Evolutionary conservation across 2,329 filamentous ascomycete species (phyloP).

Genomic region (Colletotrichum sp.): DNA sequence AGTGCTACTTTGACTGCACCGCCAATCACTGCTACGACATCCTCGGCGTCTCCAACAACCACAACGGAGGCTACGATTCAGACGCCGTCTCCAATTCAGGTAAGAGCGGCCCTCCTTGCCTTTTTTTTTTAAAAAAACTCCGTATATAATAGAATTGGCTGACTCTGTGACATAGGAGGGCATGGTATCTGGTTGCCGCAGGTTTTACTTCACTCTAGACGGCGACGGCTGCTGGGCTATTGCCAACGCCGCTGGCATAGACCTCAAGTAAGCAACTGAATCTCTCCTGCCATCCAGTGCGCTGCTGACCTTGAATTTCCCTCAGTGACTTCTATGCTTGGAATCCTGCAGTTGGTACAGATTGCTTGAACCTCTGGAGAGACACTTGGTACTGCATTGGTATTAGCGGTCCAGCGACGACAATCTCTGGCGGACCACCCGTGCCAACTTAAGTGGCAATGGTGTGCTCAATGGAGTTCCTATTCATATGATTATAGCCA

Average conservation of each 20-base stretch:
- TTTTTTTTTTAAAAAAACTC: accelerated
- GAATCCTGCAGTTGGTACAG: neutral
- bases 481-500: neutral
- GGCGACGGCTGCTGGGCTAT: conserved; percentile 12
- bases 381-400: neutral
- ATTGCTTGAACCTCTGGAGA: neutral
- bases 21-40: neutral
- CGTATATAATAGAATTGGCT: accelerated
- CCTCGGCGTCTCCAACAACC: neutral
- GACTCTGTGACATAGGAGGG: neutral
- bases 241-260: neutral
- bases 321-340: neutral
- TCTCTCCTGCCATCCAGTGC: neutral
- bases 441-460: neutral
- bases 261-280: neutral
- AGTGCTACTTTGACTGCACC: neutral
- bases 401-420: neutral
- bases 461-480: neutral
- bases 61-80: neutral
- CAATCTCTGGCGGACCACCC: neutral
- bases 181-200: neutral
- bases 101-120: neutral
- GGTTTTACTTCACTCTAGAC: neutral
- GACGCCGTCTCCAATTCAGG: neutral
- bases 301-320: neutral